Evolutionary conservation across 192 early-diverging fungal species (phyloP).

Genomic region (Rhizophagus sp.): DNA sequence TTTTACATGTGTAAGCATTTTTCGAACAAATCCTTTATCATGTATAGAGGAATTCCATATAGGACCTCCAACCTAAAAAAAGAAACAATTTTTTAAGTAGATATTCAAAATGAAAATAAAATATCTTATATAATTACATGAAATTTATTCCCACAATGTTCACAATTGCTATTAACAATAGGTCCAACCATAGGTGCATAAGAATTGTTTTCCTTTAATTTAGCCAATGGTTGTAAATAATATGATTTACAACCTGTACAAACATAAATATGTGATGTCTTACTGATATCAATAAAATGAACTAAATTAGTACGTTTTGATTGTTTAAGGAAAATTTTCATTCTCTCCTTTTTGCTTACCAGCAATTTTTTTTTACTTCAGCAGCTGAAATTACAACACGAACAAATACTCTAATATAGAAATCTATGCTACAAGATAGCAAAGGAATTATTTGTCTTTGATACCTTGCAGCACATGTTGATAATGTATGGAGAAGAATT

Average conservation of each 20-base stretch:
- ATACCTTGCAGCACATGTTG: conserved; percentile 83
- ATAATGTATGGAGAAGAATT: conserved; percentile 80
- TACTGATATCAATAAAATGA: conserved; percentile 47
- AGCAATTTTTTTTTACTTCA: conserved; percentile 73
- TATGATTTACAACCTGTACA: conserved; percentile 84
- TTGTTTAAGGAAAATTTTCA: not conserved
- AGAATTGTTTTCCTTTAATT: conserved; percentile 56
- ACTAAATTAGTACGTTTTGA: not conserved
- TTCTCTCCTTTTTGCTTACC: conserved; percentile 44
- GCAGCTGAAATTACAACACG: conserved; percentile 75
- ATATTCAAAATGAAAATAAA: not conserved
- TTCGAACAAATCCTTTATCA: conserved; percentile 76
- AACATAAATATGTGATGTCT: conserved; percentile 79
- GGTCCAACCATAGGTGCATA: conserved; percentile 68
- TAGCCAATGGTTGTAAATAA: conserved; percentile 74
- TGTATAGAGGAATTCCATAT: conserved; percentile 87
- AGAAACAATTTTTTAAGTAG: conserved; percentile 8
- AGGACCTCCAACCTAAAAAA: conserved; percentile 82
- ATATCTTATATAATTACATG: conserved; percentile 52
- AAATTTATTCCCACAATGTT: conserved; percentile 67
- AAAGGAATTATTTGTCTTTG: conserved; percentile 85
- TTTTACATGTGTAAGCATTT: conserved; percentile 79
- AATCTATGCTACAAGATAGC: conserved; percentile 94
- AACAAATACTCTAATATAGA: conserved; percentile 96
- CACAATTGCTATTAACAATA: conserved; percentile 62